A percentile compares a stretch with the other conserved stretches of the same genome.
phyloP scores from a whole-genome alignment of 1,284 basidiomycete species.

The Apiotrichum laibachii region DNA sequence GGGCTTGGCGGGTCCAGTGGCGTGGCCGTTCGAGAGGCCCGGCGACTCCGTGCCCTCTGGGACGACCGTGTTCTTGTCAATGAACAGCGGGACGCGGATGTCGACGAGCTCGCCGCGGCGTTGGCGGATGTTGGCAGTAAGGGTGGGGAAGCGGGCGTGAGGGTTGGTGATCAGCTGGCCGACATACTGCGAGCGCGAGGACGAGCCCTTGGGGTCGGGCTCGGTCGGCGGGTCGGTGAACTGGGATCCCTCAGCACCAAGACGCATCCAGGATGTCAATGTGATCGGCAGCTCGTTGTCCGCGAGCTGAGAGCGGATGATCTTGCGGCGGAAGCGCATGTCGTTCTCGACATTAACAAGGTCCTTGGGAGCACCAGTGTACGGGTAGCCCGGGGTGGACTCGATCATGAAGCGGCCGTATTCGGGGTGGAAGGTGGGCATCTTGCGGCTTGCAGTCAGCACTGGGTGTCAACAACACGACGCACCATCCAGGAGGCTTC shows the following conservation, averaged over 20 bases:
- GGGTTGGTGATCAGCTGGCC: constrained; percentile 96
- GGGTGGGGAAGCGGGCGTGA: constrained; percentile 84
- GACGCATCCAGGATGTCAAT: constrained; percentile 89
- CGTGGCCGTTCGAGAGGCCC: constrained; percentile 21
- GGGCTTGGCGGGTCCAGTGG: constrained; percentile 43
- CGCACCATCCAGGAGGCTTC: constrained; percentile 40
- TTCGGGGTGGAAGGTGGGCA: constrained; percentile 97
- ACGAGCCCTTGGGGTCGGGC: constrained; percentile 75
- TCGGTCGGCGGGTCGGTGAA: constrained; percentile 89
- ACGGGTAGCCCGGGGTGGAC: constrained; percentile 92
- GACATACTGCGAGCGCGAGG: constrained; percentile 75
- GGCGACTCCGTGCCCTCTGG: constrained; percentile 29
- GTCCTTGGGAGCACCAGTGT: constrained; percentile 79
- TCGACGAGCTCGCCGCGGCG: constrained; percentile 89
- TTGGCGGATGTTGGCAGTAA: constrained; percentile 91
- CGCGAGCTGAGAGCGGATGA: constrained; percentile 79
- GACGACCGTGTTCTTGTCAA: constrained; percentile 70
- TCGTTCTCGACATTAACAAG: constrained; percentile 86
- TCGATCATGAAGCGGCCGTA: constrained; percentile 99
- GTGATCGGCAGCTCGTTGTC: constrained; percentile 87
- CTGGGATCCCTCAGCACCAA: constrained; percentile 74
- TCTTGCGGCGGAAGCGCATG: constrained; percentile 85
- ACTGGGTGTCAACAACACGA: not conserved
- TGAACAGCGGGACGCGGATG: constrained; percentile 91
- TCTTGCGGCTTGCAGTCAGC: constrained; percentile 58